Evolutionary conservation across 176 grass and related monocot species (phyloP).

Genomic region (bread wheat (Triticum aestivum)): DNA sequence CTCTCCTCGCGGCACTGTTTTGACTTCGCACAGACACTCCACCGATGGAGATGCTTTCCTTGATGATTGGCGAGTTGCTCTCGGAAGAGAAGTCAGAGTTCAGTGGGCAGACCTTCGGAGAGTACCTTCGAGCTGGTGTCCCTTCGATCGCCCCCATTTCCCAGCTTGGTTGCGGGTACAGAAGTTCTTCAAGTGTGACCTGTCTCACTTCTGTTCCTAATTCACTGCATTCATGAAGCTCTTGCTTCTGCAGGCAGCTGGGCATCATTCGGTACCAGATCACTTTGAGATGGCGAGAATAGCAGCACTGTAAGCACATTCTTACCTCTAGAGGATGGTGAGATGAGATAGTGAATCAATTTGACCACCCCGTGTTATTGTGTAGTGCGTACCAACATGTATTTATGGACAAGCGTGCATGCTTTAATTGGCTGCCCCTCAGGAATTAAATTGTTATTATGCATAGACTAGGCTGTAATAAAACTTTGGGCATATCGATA

Average conservation of each 20-base stretch:
- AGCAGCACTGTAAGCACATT: slow-evolving; percentile 23
- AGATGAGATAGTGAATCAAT: not conserved
- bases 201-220: slow-evolving; percentile 1
- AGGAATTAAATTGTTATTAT: slow-evolving; percentile 31
- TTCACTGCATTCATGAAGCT: not conserved
- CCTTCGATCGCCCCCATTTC: not conserved
- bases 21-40: not conserved
- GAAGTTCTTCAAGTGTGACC: slow-evolving; percentile 30
- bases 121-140: slow-evolving; percentile 21
- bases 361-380: not conserved
- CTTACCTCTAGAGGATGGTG: not conserved
- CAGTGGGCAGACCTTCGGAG: slow-evolving; percentile 37
- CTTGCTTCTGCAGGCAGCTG: slow-evolving; percentile 18
- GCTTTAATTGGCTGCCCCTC: not conserved
- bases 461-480: slow-evolving; percentile 4
- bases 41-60: slow-evolving; percentile 19
- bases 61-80: not conserved
- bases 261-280: slow-evolving; percentile 26
- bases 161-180: slow-evolving; percentile 29
- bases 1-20: not conserved
- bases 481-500: slow-evolving; percentile 21
- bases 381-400: not conserved
- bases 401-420: slow-evolving; percentile 10
- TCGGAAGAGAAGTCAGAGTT: slow-evolving; percentile 13
- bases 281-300: slow-evolving; percentile 18